phyloP scores from a whole-genome alignment of 805 yeast genomes.

The Saturnispora dispora region DNA sequence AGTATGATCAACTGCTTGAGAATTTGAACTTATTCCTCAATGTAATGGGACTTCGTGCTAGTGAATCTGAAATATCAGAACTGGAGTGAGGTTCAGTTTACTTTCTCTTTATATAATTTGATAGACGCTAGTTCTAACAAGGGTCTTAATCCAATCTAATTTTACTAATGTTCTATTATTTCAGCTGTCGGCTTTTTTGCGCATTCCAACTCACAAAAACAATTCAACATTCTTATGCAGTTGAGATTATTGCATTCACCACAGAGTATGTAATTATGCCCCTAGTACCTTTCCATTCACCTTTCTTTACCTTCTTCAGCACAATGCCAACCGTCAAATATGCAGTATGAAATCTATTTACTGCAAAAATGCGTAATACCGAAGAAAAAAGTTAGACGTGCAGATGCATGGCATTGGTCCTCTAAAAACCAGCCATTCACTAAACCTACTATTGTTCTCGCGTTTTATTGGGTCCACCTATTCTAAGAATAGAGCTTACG shows the following conservation, averaged over 20 bases:
- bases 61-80: conserved; percentile 81
- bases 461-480: neutral
- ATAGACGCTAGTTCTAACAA: neutral
- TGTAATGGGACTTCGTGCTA: conserved; percentile 93
- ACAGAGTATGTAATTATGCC: neutral
- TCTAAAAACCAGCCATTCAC: neutral
- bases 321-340: neutral
- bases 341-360: neutral
- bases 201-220: neutral
- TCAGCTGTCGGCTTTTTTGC: neutral
- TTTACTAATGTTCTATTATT: neutral
- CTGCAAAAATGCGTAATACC: neutral
- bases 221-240: neutral
- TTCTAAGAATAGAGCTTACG: neutral
- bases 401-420: neutral
- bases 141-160: too few species aligned
- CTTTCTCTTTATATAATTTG: neutral
- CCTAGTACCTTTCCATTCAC: neutral
- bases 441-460: neutral
- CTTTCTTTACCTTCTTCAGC: neutral
- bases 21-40: conserved; percentile 88
- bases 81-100: conserved; percentile 23
- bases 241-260: neutral
- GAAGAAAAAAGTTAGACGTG: neutral
- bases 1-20: conserved; percentile 46